Conservation (phyloP, 495 filamentous ascomycete genomes). For the Talaromyces wortmannii region DNA sequence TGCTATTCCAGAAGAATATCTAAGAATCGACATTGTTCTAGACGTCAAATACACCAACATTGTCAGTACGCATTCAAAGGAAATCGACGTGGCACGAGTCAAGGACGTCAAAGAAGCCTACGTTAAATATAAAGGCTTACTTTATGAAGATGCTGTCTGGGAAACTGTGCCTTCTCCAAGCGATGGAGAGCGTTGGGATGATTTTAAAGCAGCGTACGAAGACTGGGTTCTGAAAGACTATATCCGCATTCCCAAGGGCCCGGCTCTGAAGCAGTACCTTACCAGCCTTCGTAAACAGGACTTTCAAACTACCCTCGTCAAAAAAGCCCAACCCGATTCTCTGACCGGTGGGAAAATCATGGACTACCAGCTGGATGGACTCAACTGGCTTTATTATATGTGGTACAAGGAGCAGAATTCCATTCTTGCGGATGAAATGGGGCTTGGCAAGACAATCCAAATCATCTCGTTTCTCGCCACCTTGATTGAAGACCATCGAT, state of each 20-base stretch:
- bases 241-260: slow-evolving; percentile 48
- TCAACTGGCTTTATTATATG: slow-evolving; percentile 97
- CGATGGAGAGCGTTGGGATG: slow-evolving; percentile 64
- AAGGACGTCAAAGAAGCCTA: slow-evolving; percentile 61
- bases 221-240: slow-evolving; percentile 76
- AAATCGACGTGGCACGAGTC: slow-evolving; percentile 61
- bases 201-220: slow-evolving; percentile 74
- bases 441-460: slow-evolving; percentile 95
- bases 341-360: slow-evolving; percentile 78
- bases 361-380: slow-evolving; percentile 86
- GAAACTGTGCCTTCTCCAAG: slow-evolving; percentile 68
- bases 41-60: slow-evolving; percentile 58
- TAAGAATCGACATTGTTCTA: slow-evolving; percentile 84
- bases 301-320: slow-evolving; percentile 59
- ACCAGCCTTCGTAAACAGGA: slow-evolving; percentile 50
- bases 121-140: slow-evolving; percentile 93
- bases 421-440: slow-evolving; percentile 99
- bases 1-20: slow-evolving; percentile 76
- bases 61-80: slow-evolving; percentile 37
- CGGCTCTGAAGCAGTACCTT: slow-evolving; percentile 53
- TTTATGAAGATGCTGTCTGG: slow-evolving; percentile 89
- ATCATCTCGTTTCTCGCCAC: slow-evolving; percentile 76
- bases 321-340: slow-evolving; percentile 65
- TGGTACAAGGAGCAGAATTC: slow-evolving; percentile 74
- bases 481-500: slow-evolving; percentile 68